Conservation (phyloP, 1,284 basidiomycete genomes). For the Marasmius tenuissimus region DNA sequence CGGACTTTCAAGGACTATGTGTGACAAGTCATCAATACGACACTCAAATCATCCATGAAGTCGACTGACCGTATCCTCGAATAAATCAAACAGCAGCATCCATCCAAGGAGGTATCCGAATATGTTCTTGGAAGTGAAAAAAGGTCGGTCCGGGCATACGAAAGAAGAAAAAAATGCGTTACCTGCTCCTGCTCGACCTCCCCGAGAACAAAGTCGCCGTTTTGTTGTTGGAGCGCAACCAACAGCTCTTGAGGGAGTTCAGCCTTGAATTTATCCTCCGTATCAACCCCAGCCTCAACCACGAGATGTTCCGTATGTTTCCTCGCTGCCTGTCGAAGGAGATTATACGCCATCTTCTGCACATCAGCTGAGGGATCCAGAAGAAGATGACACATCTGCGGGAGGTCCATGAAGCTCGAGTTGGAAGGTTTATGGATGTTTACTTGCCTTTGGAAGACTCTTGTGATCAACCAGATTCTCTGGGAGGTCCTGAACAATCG, state of each 20-base stretch:
- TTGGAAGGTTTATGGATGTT: background rate
- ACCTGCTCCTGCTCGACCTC: constrained; percentile 37
- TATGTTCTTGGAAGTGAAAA: constrained; percentile 32
- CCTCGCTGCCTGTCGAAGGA: constrained; percentile 63
- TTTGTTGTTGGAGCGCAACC: constrained; percentile 53
- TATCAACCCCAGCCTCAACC: constrained; percentile 81
- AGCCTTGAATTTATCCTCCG: constrained; percentile 47
- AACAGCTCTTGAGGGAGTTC: constrained; percentile 71
- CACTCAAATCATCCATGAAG: background rate
- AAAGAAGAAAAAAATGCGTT: constrained; percentile 17
- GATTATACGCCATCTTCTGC: constrained; percentile 69
- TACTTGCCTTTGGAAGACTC: constrained; percentile 58
- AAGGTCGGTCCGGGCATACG: constrained; percentile 13
- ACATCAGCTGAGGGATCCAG: constrained; percentile 65
- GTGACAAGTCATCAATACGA: constrained; percentile 10
- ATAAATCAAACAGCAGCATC: constrained; percentile 89
- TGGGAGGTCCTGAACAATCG: constrained; percentile 69
- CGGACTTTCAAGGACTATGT: constrained; percentile 78
- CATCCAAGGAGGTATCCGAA: constrained; percentile 82
- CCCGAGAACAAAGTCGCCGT: constrained; percentile 38
- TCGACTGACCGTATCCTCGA: constrained; percentile 75
- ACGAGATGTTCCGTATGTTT: constrained; percentile 79
- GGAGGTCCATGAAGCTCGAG: background rate
- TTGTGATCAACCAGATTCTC: constrained; percentile 61
- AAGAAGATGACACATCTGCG: constrained; percentile 75